These are phyloP conservation scores for Flammula alnicola DNA, from an alignment of 1,284 basidiomycete genomes.

Conservation along the genomic window DNA sequence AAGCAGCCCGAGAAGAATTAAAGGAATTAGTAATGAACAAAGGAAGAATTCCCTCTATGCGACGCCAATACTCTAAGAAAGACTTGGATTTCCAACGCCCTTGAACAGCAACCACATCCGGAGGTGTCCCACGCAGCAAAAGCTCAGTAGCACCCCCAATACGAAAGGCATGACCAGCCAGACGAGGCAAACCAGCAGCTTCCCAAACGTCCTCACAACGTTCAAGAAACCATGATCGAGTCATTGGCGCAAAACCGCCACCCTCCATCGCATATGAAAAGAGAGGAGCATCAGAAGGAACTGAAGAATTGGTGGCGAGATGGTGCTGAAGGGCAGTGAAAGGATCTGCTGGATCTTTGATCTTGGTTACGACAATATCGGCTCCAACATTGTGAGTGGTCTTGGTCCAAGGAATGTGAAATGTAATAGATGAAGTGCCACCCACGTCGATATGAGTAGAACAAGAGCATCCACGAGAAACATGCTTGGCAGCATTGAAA, in stretches of 20 bases:
- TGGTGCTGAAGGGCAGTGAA: slow-evolving; percentile 29
- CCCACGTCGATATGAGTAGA: background rate
- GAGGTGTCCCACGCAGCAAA: slow-evolving; percentile 35
- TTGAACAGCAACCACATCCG: slow-evolving; percentile 35
- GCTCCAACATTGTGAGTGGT: slow-evolving; percentile 25
- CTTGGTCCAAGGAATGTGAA: slow-evolving; percentile 33
- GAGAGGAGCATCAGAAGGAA: slow-evolving; percentile 17
- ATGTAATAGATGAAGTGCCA: slow-evolving; percentile 3
- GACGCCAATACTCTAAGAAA: slow-evolving; percentile 41
- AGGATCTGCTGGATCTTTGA: slow-evolving; percentile 24
- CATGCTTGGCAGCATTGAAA: slow-evolving; percentile 21
- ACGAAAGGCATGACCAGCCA: slow-evolving; percentile 39
- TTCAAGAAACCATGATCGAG: slow-evolving; percentile 13
- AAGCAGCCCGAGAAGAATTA: slow-evolving; percentile 2
- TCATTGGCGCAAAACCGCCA: slow-evolving; percentile 8
- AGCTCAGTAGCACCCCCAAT: slow-evolving; percentile 41
- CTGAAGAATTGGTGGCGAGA: slow-evolving; percentile 17
- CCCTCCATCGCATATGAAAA: slow-evolving; percentile 24
- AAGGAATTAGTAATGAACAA: slow-evolving; percentile 14
- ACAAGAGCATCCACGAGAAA: slow-evolving; percentile 11
- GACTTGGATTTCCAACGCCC: slow-evolving; percentile 41
- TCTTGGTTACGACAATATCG: slow-evolving; percentile 16
- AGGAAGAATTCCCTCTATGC: slow-evolving; percentile 28
- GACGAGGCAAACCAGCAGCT: slow-evolving; percentile 17
- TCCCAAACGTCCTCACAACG: slow-evolving; percentile 31